Evolutionary conservation across 2,329 filamentous ascomycete genomes (phyloP).

Genomic region (Cyclaneusma minus): DNA sequence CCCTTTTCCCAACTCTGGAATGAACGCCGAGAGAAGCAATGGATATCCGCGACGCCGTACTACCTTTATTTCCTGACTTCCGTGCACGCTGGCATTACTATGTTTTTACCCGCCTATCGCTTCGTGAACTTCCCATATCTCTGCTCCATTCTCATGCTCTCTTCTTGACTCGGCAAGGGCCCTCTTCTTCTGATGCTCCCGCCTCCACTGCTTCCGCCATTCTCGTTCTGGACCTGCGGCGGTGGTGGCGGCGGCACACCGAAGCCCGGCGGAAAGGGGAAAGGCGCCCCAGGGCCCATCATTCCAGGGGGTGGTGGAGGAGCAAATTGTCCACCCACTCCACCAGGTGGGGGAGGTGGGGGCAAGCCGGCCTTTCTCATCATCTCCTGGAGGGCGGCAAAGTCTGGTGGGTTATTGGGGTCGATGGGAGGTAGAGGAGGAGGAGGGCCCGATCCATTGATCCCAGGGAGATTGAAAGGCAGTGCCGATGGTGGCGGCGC

Average conservation of each 20-base stretch:
- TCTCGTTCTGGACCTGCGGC: slow-evolving; percentile 19
- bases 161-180: slow-evolving; percentile 70
- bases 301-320: slow-evolving; percentile 28
- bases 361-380: slow-evolving; percentile 50
- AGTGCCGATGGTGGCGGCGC: slow-evolving; percentile 21
- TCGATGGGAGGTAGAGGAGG: slow-evolving; percentile 37
- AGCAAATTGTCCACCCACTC: slow-evolving; percentile 10
- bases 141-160: slow-evolving; percentile 68
- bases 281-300: slow-evolving; percentile 24
- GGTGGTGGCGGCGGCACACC: slow-evolving; percentile 24
- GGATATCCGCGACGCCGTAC: too few relatives aligned
- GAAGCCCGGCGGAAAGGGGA: slow-evolving; percentile 18
- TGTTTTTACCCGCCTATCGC: too few relatives aligned
- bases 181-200: slow-evolving; percentile 39
- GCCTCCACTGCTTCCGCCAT: slow-evolving; percentile 20
- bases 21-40: too few relatives aligned
- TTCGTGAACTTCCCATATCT: slow-evolving; percentile 45
- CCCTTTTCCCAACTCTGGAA: too few relatives aligned
- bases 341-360: slow-evolving; percentile 33
- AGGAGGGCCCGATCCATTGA: slow-evolving; percentile 28
- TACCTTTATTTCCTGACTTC: too few relatives aligned
- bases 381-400: slow-evolving; percentile 44
- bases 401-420: slow-evolving; percentile 42
- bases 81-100: too few relatives aligned
- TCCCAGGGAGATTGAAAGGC: slow-evolving; percentile 20